Conservation (phyloP, 768 basidiomycete species). For the Lactifluus hygrophoroides region DNA sequence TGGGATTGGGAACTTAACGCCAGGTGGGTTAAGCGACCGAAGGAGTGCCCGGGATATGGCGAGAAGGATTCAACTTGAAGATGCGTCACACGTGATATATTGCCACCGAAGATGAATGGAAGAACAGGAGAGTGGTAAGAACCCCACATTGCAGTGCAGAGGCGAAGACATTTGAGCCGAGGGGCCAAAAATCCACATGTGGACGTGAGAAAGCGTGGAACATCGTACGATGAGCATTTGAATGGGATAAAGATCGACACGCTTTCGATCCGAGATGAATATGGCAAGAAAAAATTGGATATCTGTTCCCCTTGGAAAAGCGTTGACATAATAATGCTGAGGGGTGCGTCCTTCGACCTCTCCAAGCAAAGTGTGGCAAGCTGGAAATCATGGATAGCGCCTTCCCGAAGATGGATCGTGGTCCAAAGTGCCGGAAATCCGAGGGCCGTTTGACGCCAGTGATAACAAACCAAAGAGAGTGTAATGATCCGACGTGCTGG, state of each 20-base stretch:
- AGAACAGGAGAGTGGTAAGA: constrained; percentile 13
- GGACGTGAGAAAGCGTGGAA: constrained; percentile 17
- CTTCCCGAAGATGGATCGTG: constrained; percentile 20
- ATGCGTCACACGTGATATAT: constrained; percentile 20
- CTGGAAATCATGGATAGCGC: constrained; percentile 19
- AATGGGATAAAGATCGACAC: constrained; percentile 16
- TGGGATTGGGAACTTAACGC: constrained; percentile 21
- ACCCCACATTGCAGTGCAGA: constrained; percentile 21
- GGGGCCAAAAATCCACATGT: constrained; percentile 18
- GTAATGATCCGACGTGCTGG: constrained; percentile 12
- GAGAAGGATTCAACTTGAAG: constrained; percentile 22
- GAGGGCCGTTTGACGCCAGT: constrained; percentile 21
- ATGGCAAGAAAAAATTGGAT: constrained; percentile 17
- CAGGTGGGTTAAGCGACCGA: constrained; percentile 19
- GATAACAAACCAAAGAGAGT: constrained; percentile 19
- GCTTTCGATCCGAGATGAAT: constrained; percentile 17
- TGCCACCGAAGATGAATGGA: constrained; percentile 17
- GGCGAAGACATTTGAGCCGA: constrained; percentile 13
- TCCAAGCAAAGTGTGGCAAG: constrained; percentile 19
- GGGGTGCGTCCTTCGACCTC: constrained; percentile 16
- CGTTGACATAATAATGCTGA: constrained; percentile 18
- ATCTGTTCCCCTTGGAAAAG: constrained; percentile 20
- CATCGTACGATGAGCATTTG: constrained; percentile 16
- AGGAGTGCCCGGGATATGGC: constrained; percentile 18
- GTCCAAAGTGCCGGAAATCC: constrained; percentile 18